Conservation (phyloP, 805 yeast species). For the Ogataea methylovora region DNA sequence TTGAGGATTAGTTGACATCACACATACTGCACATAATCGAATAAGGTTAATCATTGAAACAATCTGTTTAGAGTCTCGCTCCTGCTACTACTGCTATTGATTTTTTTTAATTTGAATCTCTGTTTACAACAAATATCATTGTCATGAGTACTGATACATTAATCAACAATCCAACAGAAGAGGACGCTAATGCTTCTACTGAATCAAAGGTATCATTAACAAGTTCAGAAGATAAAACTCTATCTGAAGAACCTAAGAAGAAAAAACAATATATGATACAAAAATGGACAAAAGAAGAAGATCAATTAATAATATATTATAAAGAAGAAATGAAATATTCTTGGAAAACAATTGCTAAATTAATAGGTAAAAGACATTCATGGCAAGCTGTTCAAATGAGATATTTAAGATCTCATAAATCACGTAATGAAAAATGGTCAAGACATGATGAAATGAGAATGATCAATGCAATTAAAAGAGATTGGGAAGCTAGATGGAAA, state of each 20-base stretch:
- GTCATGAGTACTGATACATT: too few relatives aligned
- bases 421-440: conserved; percentile 28
- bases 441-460: conserved; percentile 26
- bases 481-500: conserved; percentile 35
- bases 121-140: too few relatives aligned
- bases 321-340: conserved; percentile 29
- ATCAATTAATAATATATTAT: conserved; percentile 26
- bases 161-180: too few relatives aligned
- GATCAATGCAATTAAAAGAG: conserved; percentile 24
- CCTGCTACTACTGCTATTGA: background rate
- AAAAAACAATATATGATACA: background rate
- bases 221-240: background rate
- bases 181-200: background rate
- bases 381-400: conserved; percentile 44
- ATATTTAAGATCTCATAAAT: conserved; percentile 31
- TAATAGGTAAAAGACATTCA: conserved; percentile 25
- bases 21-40: too few relatives aligned
- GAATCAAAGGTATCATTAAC: background rate
- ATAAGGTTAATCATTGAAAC: too few relatives aligned
- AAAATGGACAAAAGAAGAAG: conserved; percentile 29
- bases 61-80: too few relatives aligned
- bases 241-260: background rate
- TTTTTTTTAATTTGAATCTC: too few relatives aligned
- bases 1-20: too few relatives aligned
- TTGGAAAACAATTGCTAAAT: conserved; percentile 31